Evolutionary conservation across 768 basidiomycete genomes (phyloP).

Genomic region (Tremella yokohamensis): DNA sequence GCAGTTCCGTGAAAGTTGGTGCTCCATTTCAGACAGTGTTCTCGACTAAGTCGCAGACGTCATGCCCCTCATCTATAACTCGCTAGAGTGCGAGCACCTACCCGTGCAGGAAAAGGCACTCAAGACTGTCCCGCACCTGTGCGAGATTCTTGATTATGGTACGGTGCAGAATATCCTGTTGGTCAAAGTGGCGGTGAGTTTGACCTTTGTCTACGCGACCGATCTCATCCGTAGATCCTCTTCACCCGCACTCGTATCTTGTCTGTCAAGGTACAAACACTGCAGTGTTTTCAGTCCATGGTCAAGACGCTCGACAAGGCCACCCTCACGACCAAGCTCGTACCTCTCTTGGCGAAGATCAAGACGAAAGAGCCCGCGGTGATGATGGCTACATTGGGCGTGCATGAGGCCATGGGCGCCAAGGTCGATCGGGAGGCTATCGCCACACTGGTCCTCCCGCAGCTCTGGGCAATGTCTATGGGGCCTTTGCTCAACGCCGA

Average conservation of each 20-base stretch:
- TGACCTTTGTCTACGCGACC: neutral
- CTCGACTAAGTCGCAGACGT: slow-evolving; percentile 61
- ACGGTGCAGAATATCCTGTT: slow-evolving; percentile 87
- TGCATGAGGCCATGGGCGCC: slow-evolving; percentile 93
- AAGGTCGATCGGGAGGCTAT: slow-evolving; percentile 92
- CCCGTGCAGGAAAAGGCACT: slow-evolving; percentile 87
- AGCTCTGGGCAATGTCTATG: slow-evolving; percentile 96
- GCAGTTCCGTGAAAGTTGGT: slow-evolving; percentile 83
- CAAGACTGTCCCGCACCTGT: slow-evolving; percentile 75
- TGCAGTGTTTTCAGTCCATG: slow-evolving; percentile 49
- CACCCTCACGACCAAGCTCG: slow-evolving; percentile 89
- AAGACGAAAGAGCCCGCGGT: slow-evolving; percentile 63
- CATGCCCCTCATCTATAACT: slow-evolving; percentile 91
- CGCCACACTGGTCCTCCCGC: slow-evolving; percentile 79
- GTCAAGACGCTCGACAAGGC: slow-evolving; percentile 51
- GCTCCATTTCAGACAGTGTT: neutral
- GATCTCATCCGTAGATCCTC: slow-evolving; percentile 60
- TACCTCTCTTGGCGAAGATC: slow-evolving; percentile 88
- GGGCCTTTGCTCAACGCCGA: slow-evolving; percentile 62
- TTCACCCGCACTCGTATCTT: slow-evolving; percentile 89
- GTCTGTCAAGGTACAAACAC: slow-evolving; percentile 71
- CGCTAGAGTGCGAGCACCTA: slow-evolving; percentile 91
- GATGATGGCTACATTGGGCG: slow-evolving; percentile 79
- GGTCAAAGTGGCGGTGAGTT: slow-evolving; percentile 82
- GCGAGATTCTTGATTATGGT: slow-evolving; percentile 90